Conservation (phyloP, 345 rosid genomes). For the Dovyalis caffra region DNA sequence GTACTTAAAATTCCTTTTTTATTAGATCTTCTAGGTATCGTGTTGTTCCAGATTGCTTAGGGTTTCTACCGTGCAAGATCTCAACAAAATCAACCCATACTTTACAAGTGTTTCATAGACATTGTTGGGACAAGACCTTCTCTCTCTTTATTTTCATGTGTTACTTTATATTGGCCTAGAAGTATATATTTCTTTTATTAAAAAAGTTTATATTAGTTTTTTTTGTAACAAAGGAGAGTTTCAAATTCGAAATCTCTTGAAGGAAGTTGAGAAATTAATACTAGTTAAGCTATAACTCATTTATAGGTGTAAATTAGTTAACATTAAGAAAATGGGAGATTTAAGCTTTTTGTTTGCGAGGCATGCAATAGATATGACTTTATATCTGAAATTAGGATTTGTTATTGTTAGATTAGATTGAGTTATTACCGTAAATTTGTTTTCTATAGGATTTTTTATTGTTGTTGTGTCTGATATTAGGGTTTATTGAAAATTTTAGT, state of each 20-base stretch:
- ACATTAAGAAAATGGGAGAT: too few species aligned
- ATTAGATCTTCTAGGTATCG: not conserved
- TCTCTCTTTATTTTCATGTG: not conserved
- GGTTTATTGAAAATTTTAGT: not conserved
- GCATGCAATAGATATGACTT: too few species aligned
- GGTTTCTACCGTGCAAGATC: not conserved
- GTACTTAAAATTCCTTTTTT: not conserved
- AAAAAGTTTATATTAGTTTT: too few species aligned
- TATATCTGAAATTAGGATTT: not conserved
- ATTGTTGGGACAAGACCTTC: not conserved
- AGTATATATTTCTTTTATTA: too few species aligned
- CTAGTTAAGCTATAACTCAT: too few species aligned
- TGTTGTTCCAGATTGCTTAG: not conserved
- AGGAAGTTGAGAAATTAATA: too few species aligned
- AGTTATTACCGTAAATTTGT: not conserved
- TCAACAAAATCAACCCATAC: not conserved
- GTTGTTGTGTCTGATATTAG: not conserved
- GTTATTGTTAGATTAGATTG: not conserved
- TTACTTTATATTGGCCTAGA: not conserved
- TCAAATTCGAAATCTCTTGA: too few species aligned
- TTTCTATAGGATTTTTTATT: not conserved
- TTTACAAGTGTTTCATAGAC: not conserved
- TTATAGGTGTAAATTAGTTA: too few species aligned
- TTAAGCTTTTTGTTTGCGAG: too few species aligned
- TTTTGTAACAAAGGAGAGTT: too few species aligned